A percentile compares a stretch with the other conserved stretches of the same genome.
Conservation (phyloP, 306 rosid genomes). For the Pueraria montana region DNA sequence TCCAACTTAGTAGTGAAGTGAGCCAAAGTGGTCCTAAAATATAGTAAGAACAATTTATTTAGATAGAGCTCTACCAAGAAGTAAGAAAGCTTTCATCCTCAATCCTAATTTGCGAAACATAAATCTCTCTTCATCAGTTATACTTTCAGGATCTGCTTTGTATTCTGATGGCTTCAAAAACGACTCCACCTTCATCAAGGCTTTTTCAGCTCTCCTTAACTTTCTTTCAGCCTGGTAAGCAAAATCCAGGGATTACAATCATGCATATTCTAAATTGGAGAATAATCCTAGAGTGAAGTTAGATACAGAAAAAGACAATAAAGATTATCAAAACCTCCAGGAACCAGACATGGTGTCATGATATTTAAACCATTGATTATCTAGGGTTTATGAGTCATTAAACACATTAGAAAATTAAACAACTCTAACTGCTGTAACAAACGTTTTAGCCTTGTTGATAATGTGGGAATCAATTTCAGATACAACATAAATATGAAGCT, state of each 20-base stretch:
- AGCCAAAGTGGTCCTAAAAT: constrained; percentile 29
- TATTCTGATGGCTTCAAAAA: constrained; percentile 72
- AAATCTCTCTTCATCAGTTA: constrained; percentile 96
- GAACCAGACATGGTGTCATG: background rate
- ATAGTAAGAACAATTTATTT: background rate
- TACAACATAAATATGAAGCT: constrained; percentile 12
- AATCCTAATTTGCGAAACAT: constrained; percentile 98
- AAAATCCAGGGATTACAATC: constrained; percentile 45
- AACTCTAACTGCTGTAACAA: background rate
- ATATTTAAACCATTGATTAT: constrained; percentile 19
- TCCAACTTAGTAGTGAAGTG: constrained; percentile 33
- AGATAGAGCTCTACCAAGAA: constrained; percentile 72
- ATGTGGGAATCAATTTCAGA: constrained; percentile 13
- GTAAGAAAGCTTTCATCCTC: constrained; percentile 98
- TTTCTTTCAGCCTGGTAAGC: constrained; percentile 77
- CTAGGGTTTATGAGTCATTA: constrained; percentile 3
- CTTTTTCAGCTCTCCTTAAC: constrained; percentile 77
- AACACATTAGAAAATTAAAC: constrained; percentile 14
- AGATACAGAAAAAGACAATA: constrained; percentile 4
- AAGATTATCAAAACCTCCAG: constrained; percentile 7
- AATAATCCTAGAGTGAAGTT: constrained; percentile 6
- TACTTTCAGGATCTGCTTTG: constrained; percentile 85
- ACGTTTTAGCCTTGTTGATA: constrained; percentile 8
- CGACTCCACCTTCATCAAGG: constrained; percentile 80
- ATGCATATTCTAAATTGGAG: constrained; percentile 36